Evolutionary conservation across 2,329 filamentous ascomycete genomes (phyloP).

Genomic region (Aspergillus niger): DNA sequence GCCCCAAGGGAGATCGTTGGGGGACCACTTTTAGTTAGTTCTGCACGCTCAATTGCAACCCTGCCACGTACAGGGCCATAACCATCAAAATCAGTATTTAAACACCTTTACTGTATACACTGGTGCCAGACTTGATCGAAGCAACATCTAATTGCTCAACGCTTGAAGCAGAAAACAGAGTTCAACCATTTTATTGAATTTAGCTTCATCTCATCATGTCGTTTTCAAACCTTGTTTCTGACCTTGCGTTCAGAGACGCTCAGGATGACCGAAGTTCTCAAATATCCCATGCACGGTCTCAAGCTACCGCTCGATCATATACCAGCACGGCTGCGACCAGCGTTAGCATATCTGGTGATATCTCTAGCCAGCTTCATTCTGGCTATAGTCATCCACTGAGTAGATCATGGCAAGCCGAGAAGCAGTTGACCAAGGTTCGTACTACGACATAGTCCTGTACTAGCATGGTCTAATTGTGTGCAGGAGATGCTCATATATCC

Average conservation of each 20-base stretch:
- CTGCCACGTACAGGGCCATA: too few species aligned
- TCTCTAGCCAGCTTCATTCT: conserved; percentile 79
- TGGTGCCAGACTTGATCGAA: too few species aligned
- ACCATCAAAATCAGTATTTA: too few species aligned
- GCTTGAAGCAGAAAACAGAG: too few species aligned
- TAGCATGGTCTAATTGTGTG: not conserved
- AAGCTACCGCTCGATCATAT: conserved; percentile 45
- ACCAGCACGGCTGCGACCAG: conserved; percentile 53
- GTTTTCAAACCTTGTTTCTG: conserved; percentile 54
- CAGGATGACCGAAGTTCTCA: conserved; percentile 48
- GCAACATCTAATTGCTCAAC: too few species aligned
- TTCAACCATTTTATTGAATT: too few species aligned
- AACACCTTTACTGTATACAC: too few species aligned
- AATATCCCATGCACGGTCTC: conserved; percentile 44
- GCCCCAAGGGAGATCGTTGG: too few species aligned
- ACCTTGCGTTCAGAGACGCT: conserved; percentile 50
- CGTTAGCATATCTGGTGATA: conserved; percentile 62
- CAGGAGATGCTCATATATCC: conserved; percentile 99
- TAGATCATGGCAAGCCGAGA: conserved; percentile 79
- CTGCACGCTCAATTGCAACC: too few species aligned
- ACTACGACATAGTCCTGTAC: not conserved
- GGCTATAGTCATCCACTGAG: conserved; percentile 80
- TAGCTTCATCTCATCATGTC: conserved; percentile 41
- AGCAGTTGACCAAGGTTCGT: conserved; percentile 78
- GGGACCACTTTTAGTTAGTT: too few species aligned